Evolutionary conservation across 2,329 filamentous ascomycete species (phyloP).

Genomic region (Aspergillus novofumigatus): DNA sequence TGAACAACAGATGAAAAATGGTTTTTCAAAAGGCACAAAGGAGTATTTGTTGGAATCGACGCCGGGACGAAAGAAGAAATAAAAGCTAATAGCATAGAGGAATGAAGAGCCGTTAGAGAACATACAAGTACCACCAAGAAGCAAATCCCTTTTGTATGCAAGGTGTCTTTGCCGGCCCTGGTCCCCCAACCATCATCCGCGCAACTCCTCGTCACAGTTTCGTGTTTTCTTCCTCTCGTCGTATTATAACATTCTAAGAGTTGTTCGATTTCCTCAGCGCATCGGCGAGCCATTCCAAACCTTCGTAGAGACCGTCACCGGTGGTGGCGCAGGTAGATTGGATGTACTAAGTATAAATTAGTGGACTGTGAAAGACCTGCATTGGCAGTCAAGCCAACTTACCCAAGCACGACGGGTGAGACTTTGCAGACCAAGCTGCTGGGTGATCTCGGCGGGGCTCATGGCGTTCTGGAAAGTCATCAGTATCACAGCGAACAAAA

Average conservation of each 20-base stretch:
- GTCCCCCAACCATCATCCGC: conserved; percentile 31
- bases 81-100: conserved; percentile 40
- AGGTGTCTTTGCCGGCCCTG: conserved; percentile 28
- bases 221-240: conserved; percentile 32
- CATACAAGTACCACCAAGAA: conserved; percentile 31
- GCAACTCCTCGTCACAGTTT: conserved; percentile 35
- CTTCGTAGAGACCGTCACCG: conserved; percentile 98
- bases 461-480: conserved; percentile 75
- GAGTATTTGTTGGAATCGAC: conserved; percentile 25
- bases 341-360: conserved; percentile 67
- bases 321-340: conserved; percentile 99
- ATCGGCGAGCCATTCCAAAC: conserved; percentile 88
- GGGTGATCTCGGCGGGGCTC: conserved; percentile 99
- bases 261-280: conserved; percentile 68
- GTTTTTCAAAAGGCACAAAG: conserved; percentile 24
- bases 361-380: conserved; percentile 8
- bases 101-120: conserved; percentile 37
- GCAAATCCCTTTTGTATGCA: conserved; percentile 28
- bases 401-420: conserved; percentile 98
- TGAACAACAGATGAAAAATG: conserved; percentile 3
- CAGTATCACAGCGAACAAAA: neutral
- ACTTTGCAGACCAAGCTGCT: conserved; percentile 99
- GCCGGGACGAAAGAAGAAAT: conserved; percentile 33
- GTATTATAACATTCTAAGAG: conserved; percentile 40
- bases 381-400: conserved; percentile 44